These are phyloP conservation scores for Podila verticillata DNA, from an alignment of 192 early-diverging fungal genomes.

Conservation along the genomic window DNA sequence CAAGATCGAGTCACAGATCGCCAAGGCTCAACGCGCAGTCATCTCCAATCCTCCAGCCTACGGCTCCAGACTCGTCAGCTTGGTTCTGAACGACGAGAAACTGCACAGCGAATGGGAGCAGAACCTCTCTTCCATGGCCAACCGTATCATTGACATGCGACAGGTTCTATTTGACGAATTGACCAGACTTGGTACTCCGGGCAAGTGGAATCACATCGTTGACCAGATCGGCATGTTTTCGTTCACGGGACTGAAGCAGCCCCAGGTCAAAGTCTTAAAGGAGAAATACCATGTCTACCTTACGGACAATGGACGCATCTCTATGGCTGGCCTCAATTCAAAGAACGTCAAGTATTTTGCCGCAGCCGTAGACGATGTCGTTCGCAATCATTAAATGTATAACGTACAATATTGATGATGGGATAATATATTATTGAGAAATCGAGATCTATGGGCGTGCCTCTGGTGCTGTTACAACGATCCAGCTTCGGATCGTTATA, in stretches of 20 bases:
- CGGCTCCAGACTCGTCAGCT: constrained; percentile 87
- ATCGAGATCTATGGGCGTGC: no score
- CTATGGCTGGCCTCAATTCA: constrained; percentile 92
- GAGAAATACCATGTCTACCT: constrained; percentile 93
- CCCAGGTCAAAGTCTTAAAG: constrained; percentile 82
- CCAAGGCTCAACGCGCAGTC: constrained; percentile 82
- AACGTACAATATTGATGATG: no score
- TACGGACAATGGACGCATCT: constrained; percentile 95
- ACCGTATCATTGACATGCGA: constrained; percentile 93
- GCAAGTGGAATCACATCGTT: constrained; percentile 94
- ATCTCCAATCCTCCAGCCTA: constrained; percentile 93
- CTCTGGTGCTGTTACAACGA: constrained; percentile 13
- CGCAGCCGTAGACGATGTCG: constrained; percentile 88
- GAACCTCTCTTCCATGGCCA: constrained; percentile 83
- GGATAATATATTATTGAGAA: no score
- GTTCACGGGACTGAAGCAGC: constrained; percentile 86
- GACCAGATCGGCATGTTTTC: constrained; percentile 99
- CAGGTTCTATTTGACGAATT: constrained; percentile 71
- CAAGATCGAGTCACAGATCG: constrained; percentile 82
- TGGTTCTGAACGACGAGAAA: constrained; percentile 82
- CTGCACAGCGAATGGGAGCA: constrained; percentile 87
- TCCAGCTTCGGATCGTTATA: constrained; percentile 69
- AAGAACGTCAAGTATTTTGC: constrained; percentile 92
- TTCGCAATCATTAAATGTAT: constrained; percentile 63
- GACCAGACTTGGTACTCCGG: constrained; percentile 81